Conservation (phyloP, 805 yeast genomes). For the Yarrowia yakushimensis region DNA sequence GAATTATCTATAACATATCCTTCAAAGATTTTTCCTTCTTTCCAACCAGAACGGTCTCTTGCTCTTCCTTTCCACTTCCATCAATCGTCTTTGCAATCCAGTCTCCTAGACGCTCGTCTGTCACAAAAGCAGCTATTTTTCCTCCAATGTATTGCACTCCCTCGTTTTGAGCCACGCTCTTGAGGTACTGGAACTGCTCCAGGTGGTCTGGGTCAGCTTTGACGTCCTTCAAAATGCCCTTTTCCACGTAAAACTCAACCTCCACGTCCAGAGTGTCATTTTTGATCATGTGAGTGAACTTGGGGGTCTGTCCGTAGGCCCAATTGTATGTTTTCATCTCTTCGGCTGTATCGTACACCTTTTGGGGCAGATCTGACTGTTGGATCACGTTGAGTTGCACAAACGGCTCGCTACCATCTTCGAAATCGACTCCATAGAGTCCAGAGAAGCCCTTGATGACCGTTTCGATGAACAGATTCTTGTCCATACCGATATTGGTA, state of each 20-base stretch:
- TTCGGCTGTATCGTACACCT: conserved; percentile 33
- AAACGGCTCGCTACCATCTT: neutral
- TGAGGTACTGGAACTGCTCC: conserved; percentile 6
- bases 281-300: conserved; percentile 53
- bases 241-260: conserved; percentile 48
- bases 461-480: conserved; percentile 46
- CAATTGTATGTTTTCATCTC: conserved; percentile 62
- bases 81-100: conserved; percentile 13
- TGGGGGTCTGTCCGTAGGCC: conserved; percentile 75
- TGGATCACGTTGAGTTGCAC: neutral
- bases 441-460: conserved; percentile 44
- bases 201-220: neutral
- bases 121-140: neutral
- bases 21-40: neutral
- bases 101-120: conserved; percentile 5
- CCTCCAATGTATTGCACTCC: conserved; percentile 5
- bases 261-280: conserved; percentile 38
- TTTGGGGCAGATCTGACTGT: neutral
- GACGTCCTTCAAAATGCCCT: conserved; percentile 40
- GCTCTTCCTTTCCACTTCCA: conserved; percentile 11
- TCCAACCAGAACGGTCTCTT: neutral
- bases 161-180: neutral
- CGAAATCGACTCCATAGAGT: conserved; percentile 33
- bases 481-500: conserved; percentile 52
- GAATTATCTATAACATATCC: neutral